These are phyloP conservation scores for Boechera retrofracta DNA, from an alignment of 345 rosid species.

Conservation along the genomic window DNA sequence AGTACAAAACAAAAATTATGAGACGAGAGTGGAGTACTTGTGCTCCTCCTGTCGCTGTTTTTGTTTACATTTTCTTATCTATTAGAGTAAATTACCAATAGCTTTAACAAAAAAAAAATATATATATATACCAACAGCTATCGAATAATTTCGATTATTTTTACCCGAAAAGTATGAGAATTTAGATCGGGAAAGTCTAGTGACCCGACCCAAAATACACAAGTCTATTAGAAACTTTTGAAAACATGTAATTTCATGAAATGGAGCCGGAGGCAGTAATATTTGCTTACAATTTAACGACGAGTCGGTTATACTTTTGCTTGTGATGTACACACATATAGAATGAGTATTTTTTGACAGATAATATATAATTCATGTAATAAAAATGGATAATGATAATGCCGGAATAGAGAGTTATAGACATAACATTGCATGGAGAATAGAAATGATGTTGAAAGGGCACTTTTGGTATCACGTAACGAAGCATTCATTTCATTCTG, in stretches of 20 bases:
- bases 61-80: background rate
- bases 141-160: background rate
- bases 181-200: background rate
- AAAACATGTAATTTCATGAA: background rate
- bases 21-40: background rate
- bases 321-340: background rate
- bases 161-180: background rate
- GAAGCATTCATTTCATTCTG: conserved; percentile 44
- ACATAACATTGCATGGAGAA: conserved; percentile 59
- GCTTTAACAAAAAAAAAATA: too few species aligned
- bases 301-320: background rate
- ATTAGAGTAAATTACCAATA: background rate
- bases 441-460: conserved; percentile 56
- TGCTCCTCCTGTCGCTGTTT: background rate
- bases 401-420: conserved; percentile 41
- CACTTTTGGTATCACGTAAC: conserved; percentile 57
- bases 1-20: background rate
- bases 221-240: background rate
- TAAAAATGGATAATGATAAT: conserved; percentile 50
- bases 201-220: background rate
- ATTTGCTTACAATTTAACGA: background rate
- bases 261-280: background rate
- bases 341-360: background rate
- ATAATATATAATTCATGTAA: conserved; percentile 23
- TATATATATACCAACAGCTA: too few species aligned